A percentile compares a stretch with the other conserved stretches of the same genome.
phyloP scores from a whole-genome alignment of 352 stramenopile species.

The Globisporangium mamillatum region DNA sequence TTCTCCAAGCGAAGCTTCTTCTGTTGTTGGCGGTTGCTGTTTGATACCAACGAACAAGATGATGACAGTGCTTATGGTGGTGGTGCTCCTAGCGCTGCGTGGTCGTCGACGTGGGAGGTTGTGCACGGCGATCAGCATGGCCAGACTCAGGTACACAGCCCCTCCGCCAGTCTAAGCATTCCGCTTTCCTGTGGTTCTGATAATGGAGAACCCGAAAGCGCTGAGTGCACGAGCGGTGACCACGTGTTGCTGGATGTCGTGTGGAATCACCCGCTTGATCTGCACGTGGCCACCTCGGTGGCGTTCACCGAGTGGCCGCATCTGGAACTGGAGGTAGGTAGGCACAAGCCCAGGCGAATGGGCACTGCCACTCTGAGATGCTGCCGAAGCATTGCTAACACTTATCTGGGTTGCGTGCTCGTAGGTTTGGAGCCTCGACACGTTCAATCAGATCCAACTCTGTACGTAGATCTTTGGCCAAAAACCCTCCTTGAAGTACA shows the following conservation, averaged over 20 bases:
- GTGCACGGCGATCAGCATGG: constrained; percentile 35
- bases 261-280: constrained; percentile 52
- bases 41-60: constrained; percentile 3
- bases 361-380: too few relatives aligned
- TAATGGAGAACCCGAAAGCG: neutral
- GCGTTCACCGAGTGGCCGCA: constrained; percentile 33
- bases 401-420: neutral
- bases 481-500: neutral
- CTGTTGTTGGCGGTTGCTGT: constrained; percentile 44
- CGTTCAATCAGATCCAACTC: constrained; percentile 34
- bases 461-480: constrained; percentile 25
- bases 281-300: constrained; percentile 34
- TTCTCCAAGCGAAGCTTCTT: constrained; percentile 41
- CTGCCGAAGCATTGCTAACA: too few relatives aligned
- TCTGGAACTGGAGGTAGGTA: constrained; percentile 32
- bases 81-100: neutral
- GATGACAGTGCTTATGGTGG: neutral
- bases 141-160: constrained; percentile 47
- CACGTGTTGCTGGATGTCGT: constrained; percentile 30
- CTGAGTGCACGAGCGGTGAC: neutral
- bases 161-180: constrained; percentile 12
- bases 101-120: constrained; percentile 30
- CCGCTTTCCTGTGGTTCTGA: constrained; percentile 4
- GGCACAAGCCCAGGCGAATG: neutral
- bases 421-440: constrained; percentile 38